A percentile compares a stretch with the other conserved stretches of the same genome.
These are phyloP conservation scores for Penicillium riverlandense DNA, from an alignment of 495 filamentous ascomycete species.

Conservation along the genomic window DNA sequence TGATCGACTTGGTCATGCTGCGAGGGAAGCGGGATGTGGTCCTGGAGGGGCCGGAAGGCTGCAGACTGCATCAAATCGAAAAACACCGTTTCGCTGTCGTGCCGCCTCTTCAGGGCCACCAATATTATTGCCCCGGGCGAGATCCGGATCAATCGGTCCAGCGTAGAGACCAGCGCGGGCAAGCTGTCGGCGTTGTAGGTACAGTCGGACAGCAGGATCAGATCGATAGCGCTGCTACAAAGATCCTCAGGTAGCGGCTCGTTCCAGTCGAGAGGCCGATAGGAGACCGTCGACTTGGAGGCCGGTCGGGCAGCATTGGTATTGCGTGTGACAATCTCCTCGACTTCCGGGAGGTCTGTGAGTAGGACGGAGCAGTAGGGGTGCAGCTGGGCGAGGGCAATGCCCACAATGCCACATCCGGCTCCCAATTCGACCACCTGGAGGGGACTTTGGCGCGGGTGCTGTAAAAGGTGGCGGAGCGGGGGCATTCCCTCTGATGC, in stretches of 20 bases:
- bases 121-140: conserved; percentile 54
- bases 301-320: conserved; percentile 36
- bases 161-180: conserved; percentile 64
- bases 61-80: conserved; percentile 66
- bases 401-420: conserved; percentile 80
- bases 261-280: conserved; percentile 72
- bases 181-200: conserved; percentile 88
- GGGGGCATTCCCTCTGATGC: conserved; percentile 9
- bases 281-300: conserved; percentile 35
- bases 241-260: conserved; percentile 32
- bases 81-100: conserved; percentile 73
- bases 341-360: conserved; percentile 77
- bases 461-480: conserved; percentile 20
- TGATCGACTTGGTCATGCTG: conserved; percentile 49
- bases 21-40: conserved; percentile 47
- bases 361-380: conserved; percentile 53
- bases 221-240: conserved; percentile 46
- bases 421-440: conserved; percentile 72
- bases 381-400: conserved; percentile 58
- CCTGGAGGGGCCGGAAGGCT: conserved; percentile 43
- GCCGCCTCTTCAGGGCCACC: conserved; percentile 76
- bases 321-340: conserved; percentile 54
- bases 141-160: conserved; percentile 45
- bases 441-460: conserved; percentile 22
- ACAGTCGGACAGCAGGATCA: conserved; percentile 83